Percentiles rank a stretch among this genome's conserved stretches.
Evolutionary conservation across 768 basidiomycete species (phyloP).

Genomic region (Boletus rubroflammeus): DNA sequence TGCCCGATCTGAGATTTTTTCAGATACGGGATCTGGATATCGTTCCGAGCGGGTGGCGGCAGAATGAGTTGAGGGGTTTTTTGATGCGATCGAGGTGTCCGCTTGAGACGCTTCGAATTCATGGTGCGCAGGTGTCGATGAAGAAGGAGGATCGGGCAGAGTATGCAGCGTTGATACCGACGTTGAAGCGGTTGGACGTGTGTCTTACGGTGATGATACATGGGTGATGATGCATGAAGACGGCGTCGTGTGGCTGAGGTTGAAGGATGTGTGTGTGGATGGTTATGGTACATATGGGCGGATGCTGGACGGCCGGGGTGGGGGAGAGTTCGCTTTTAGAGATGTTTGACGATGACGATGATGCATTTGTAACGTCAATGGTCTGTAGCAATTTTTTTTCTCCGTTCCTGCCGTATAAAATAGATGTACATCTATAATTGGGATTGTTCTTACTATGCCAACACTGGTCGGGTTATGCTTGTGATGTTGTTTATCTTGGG

Average conservation of each 20-base stretch:
- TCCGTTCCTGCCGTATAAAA: background rate
- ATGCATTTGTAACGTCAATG: background rate
- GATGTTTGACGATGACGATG: background rate
- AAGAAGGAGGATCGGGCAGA: slow-evolving; percentile 13
- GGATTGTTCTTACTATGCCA: background rate
- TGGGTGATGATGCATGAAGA: background rate
- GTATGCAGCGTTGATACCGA: slow-evolving; percentile 17
- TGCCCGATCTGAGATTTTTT: slow-evolving; percentile 12
- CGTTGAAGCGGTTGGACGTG: slow-evolving; percentile 15
- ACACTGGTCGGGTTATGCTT: background rate
- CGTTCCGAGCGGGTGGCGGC: slow-evolving; percentile 14
- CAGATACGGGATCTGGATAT: slow-evolving; percentile 15
- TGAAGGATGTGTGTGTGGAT: background rate
- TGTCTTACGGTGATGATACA: slow-evolving; percentile 8
- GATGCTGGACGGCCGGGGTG: too few relatives aligned
- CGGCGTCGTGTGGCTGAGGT: background rate
- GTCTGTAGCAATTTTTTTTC: background rate
- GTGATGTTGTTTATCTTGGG: background rate
- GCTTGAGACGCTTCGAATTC: slow-evolving; percentile 14
- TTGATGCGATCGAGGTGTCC: slow-evolving; percentile 21
- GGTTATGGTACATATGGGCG: background rate
- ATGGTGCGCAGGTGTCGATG: slow-evolving; percentile 9
- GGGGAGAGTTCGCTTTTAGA: too few relatives aligned
- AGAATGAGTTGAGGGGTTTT: slow-evolving; percentile 14
- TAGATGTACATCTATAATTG: background rate